A percentile compares a stretch with the other conserved stretches of the same genome.
Evolutionary conservation across 1,284 basidiomycete genomes (phyloP).

Genomic region (Austroboletus olivaceoglutinosus): DNA sequence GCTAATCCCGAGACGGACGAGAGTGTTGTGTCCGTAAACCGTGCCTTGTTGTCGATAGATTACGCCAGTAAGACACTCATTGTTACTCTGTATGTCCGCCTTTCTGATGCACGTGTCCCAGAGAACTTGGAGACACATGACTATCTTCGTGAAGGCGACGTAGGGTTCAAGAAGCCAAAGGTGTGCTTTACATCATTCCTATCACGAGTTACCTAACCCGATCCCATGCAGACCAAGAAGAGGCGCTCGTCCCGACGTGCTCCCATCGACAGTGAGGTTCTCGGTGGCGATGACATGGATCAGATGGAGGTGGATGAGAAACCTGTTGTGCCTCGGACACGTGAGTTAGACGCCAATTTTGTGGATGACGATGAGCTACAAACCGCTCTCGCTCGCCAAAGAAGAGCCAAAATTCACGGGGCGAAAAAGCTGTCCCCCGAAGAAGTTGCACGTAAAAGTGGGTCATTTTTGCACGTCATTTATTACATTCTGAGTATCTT

Average conservation of each 20-base stretch:
- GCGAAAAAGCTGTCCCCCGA: conserved; percentile 80
- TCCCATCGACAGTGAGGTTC: conserved; percentile 65
- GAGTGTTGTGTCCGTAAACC: conserved; percentile 67
- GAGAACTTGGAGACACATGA: conserved; percentile 87
- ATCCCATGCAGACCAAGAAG: conserved; percentile 77
- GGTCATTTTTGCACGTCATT: conserved; percentile 26
- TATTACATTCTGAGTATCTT: background rate
- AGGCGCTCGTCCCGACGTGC: conserved; percentile 75
- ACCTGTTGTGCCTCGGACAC: conserved; percentile 55
- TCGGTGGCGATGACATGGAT: conserved; percentile 42
- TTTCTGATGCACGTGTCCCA: conserved; percentile 35
- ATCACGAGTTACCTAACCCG: conserved; percentile 10
- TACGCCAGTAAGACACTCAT: conserved; percentile 81
- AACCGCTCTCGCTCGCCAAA: conserved; percentile 83
- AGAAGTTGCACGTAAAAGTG: conserved; percentile 79
- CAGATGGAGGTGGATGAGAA: conserved; percentile 80
- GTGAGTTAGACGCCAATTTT: conserved; percentile 82
- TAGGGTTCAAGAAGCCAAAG: conserved; percentile 94
- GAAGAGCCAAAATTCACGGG: conserved; percentile 80
- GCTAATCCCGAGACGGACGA: conserved; percentile 53
- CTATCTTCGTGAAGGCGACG: conserved; percentile 88
- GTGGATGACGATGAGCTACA: conserved; percentile 99
- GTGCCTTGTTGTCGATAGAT: conserved; percentile 82
- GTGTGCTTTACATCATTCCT: conserved; percentile 37
- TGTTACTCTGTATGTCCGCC: background rate